Evolutionary conservation across 306 rosid genomes (phyloP).

Genomic region (Datisca glomerata): DNA sequence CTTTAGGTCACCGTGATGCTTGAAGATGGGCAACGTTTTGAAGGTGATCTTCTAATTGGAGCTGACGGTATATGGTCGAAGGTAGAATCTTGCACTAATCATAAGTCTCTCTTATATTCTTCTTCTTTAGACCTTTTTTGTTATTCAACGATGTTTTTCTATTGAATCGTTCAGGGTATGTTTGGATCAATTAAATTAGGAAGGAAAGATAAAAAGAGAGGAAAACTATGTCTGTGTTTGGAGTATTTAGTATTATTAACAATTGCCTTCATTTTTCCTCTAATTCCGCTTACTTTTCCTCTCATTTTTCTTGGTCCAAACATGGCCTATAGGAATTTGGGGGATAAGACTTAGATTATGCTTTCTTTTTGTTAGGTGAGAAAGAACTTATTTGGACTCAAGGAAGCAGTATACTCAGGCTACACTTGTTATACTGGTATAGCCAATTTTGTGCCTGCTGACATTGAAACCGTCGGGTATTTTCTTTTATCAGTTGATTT

Average conservation of each 20-base stretch:
- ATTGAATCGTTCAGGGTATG: too few relatives aligned
- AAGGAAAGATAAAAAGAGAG: too few relatives aligned
- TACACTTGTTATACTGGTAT: conserved; percentile 96
- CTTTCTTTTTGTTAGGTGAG: conserved; percentile 53
- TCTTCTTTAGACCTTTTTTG: neutral
- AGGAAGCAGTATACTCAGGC: conserved; percentile 67
- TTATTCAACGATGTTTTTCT: neutral
- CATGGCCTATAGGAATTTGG: too few relatives aligned
- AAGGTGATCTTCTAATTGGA: conserved; percentile 90
- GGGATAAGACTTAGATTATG: neutral
- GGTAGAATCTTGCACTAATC: conserved; percentile 25
- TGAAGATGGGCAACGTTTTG: conserved; percentile 67
- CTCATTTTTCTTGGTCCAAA: too few relatives aligned
- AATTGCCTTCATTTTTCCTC: too few relatives aligned
- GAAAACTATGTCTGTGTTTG: too few relatives aligned
- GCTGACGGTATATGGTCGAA: conserved; percentile 98
- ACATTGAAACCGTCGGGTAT: conserved; percentile 92
- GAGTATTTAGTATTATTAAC: too few relatives aligned
- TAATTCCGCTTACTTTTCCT: too few relatives aligned
- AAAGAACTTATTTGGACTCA: conserved; percentile 52
- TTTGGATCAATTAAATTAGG: too few relatives aligned
- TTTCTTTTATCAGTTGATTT: conserved; percentile 4
- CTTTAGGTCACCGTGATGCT: conserved; percentile 67
- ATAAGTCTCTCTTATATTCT: neutral
- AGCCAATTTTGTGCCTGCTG: conserved; percentile 87